A percentile compares a stretch with the other conserved stretches of the same genome.
phyloP scores from a whole-genome alignment of 2,329 filamentous ascomycete species.

The Aspergillus sp. region DNA sequence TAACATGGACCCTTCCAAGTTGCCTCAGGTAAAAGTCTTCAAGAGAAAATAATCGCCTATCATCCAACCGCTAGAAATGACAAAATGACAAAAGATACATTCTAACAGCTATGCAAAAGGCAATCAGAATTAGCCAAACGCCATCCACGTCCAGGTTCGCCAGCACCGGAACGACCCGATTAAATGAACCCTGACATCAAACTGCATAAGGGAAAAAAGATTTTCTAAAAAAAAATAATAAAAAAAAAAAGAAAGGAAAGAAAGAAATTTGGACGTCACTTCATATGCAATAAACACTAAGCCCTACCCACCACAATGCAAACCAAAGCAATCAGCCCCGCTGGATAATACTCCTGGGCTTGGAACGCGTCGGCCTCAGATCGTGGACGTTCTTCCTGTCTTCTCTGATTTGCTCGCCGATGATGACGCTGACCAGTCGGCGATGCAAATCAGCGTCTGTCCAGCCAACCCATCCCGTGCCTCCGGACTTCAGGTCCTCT shows the following conservation, averaged over 20 bases:
- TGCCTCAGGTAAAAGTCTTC: neutral
- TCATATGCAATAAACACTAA: constrained; percentile 2
- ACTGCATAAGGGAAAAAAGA: constrained; percentile 4
- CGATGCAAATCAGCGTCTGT: constrained; percentile 44
- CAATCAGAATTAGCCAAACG: constrained; percentile 4
- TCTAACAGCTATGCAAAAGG: constrained; percentile 5
- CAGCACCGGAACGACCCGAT: constrained; percentile 15
- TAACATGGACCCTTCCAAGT: neutral
- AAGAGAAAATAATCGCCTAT: neutral
- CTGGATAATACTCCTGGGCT: constrained; percentile 3
- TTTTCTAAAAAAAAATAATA: neutral
- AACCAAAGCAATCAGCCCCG: neutral
- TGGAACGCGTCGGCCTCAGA: neutral
- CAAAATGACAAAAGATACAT: neutral
- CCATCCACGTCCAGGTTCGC: constrained; percentile 12
- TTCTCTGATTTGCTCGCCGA: constrained; percentile 47
- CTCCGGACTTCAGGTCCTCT: constrained; percentile 36
- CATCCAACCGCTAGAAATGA: constrained; percentile 15
- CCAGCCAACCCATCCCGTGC: constrained; percentile 42
- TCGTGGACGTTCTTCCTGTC: constrained; percentile 34
- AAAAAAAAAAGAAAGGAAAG: constrained; percentile 6
- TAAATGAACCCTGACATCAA: constrained; percentile 11
- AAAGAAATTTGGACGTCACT: constrained; percentile 1
- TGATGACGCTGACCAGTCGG: constrained; percentile 47
- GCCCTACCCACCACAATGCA: neutral